These are phyloP conservation scores for Phylloporus rhodoxanthus DNA, from an alignment of 768 basidiomycete genomes.

Conservation along the genomic window DNA sequence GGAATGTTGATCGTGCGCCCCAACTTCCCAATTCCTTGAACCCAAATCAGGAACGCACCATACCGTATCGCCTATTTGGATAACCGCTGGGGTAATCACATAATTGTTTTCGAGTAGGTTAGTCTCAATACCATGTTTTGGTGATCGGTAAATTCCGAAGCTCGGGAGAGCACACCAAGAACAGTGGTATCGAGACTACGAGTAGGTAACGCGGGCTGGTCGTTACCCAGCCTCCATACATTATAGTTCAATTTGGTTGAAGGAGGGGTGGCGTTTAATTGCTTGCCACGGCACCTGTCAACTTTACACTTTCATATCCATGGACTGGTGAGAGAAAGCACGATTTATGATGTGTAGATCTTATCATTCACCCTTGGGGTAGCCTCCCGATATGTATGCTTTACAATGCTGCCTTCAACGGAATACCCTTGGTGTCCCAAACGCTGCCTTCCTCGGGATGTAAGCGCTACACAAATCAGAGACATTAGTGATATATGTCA, in stretches of 20 bases:
- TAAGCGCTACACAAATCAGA: constrained; percentile 35
- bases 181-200: no score
- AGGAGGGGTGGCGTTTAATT: constrained; percentile 25
- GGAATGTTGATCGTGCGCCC: background rate
- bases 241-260: constrained; percentile 10
- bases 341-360: constrained; percentile 1
- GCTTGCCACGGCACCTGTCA: background rate
- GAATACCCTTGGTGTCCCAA: constrained; percentile 36
- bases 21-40: background rate
- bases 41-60: constrained; percentile 2
- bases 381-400: background rate
- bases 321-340: background rate
- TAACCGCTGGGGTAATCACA: background rate
- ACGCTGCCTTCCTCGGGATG: constrained; percentile 53
- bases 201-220: background rate
- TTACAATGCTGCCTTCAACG: constrained; percentile 11
- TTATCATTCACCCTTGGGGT: background rate
- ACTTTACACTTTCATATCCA: background rate
- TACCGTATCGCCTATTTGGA: background rate
- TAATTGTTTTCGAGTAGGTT: constrained; percentile 1
- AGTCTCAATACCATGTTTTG: no score
- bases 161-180: no score
- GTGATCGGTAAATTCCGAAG: no score
- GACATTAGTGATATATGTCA: constrained; percentile 8
- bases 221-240: background rate